A percentile compares a stretch with the other conserved stretches of the same genome.
These are phyloP conservation scores for Hypoxylon intermedium DNA, from an alignment of 495 filamentous ascomycete genomes.

Conservation along the genomic window DNA sequence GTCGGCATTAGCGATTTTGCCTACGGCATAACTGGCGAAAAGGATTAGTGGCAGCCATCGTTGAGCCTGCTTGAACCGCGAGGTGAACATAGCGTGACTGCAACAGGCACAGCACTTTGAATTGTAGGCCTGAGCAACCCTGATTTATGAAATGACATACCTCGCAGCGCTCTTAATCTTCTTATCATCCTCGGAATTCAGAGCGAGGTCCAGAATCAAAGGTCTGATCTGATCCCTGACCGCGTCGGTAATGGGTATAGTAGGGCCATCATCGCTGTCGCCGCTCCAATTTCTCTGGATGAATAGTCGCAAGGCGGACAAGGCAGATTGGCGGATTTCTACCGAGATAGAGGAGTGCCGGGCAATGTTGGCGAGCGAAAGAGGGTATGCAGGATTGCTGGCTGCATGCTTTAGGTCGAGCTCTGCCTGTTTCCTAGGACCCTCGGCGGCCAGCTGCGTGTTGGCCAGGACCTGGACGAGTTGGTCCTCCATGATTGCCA, in stretches of 20 bases:
- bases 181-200: constrained; percentile 75
- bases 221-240: constrained; percentile 76
- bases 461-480: constrained; percentile 79
- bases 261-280: constrained; percentile 64
- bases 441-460: constrained; percentile 74
- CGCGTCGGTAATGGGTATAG: constrained; percentile 68
- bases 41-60: constrained; percentile 15
- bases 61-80: background rate
- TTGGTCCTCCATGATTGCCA: constrained; percentile 77
- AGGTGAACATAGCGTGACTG: too few species aligned
- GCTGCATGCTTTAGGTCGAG: constrained; percentile 72
- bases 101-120: too few species aligned
- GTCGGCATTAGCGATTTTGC: constrained; percentile 92
- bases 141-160: constrained; percentile 39
- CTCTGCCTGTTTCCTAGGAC: constrained; percentile 80
- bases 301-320: constrained; percentile 80
- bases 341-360: constrained; percentile 71
- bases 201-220: constrained; percentile 75
- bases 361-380: constrained; percentile 79
- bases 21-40: constrained; percentile 76
- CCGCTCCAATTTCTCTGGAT: constrained; percentile 78
- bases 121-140: too few species aligned
- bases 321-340: constrained; percentile 80
- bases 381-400: constrained; percentile 71
- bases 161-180: constrained; percentile 85